Evolutionary conservation across 2,329 filamentous ascomycete species (phyloP), one percentile per base, ranked within the genome.

Genomic region (Aspergillus piperis): DNA sequence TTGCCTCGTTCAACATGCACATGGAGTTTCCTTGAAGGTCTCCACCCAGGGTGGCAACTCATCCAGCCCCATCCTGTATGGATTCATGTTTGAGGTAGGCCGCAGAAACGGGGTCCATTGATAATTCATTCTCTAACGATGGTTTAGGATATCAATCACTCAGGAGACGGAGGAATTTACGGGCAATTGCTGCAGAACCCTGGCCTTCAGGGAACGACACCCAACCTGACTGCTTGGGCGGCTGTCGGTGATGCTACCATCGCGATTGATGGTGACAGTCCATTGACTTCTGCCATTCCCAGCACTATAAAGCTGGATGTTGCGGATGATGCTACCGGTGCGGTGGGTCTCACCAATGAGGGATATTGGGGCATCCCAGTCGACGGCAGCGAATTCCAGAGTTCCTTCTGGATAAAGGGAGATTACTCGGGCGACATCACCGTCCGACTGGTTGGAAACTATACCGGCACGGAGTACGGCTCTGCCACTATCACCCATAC

Each of bases 121-220:
- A 27, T 2, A 27, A 8, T 13, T 6, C 21, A 25, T 5, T 6
- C 11, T 5, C 1, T n/a, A n/a, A 25, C 11, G 7, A 17, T 25
- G 8, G 13, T 38, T 38, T 53, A 86, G 83, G 84, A 86, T 57
- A 88, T 88, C 71, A 86, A 86, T 73, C 85, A 89, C 71, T 88
- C 85, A 2, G 88, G 88, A 2, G 89, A 91, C 69, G 88, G 89
- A 21, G 89, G 88, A 5, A 84, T 91, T 63, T 91, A 91, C 70
- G 88, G 86, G 52, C 88, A 91, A 69, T 74, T 91, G 58, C 84
- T 91, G 59, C 83, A 82, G 54, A 91, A 91, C 73, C 83, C 88
- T 52, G 89, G 88, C 10, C 90, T 91, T 68, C 89, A 91, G 72
- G 80, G 78, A 30, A 73, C 76, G 19, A 65, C 68, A 15, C 81